phyloP scores from a whole-genome alignment of 2,329 filamentous ascomycete species.

The Ophidiomyces ophidiicola region DNA sequence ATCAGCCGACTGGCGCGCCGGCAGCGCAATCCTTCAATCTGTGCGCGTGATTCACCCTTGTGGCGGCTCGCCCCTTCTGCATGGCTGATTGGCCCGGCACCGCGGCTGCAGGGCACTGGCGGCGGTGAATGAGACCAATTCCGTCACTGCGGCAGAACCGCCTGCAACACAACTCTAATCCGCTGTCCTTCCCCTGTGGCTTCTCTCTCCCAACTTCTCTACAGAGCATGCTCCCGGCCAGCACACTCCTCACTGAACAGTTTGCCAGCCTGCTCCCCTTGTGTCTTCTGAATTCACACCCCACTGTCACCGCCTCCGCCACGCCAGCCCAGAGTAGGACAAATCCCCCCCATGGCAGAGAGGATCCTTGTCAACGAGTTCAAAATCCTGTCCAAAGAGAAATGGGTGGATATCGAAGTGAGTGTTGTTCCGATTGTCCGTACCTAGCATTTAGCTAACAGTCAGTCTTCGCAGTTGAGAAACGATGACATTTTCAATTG shows the following conservation, averaged over 20 bases:
- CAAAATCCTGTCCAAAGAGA: slow-evolving; percentile 69
- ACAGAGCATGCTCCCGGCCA: background rate
- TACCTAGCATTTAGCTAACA: background rate
- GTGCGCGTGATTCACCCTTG: too few relatives aligned
- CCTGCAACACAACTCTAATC: slow-evolving; percentile 6
- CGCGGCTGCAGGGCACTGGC: background rate
- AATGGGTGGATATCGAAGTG: slow-evolving; percentile 86
- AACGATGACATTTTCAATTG: slow-evolving; percentile 78
- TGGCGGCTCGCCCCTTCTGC: background rate
- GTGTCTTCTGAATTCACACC: background rate
- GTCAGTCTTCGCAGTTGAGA: slow-evolving; percentile 45
- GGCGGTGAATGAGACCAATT: slow-evolving; percentile 2
- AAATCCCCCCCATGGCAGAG: slow-evolving; percentile 48
- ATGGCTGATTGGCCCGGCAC: background rate
- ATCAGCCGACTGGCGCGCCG: too few relatives aligned
- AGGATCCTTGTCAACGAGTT: slow-evolving; percentile 83
- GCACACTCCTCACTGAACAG: background rate
- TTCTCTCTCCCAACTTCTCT: background rate
- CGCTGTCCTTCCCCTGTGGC: background rate
- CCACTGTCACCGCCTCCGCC: background rate
- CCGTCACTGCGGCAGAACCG: slow-evolving; percentile 4
- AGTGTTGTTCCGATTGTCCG: slow-evolving; percentile 19
- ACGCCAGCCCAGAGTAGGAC: background rate
- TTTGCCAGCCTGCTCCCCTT: background rate
- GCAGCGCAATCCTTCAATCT: too few relatives aligned